Evolutionary conservation across 495 filamentous ascomycete species (phyloP), one percentile per base, ranked within the genome.

Genomic region (Penicillium crystallinum): DNA sequence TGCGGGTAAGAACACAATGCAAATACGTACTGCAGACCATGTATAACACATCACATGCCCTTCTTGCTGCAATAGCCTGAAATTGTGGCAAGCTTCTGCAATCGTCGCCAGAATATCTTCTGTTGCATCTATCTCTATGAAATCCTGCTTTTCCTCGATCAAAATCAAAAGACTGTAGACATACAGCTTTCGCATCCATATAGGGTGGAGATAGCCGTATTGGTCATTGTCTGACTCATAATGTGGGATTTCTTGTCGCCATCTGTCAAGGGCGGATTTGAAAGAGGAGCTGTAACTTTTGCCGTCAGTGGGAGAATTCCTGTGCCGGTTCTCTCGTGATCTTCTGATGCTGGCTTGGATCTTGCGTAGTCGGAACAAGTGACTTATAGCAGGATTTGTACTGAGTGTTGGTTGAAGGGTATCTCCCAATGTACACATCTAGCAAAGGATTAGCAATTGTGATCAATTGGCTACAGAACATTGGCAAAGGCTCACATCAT

Each of bases 21-120:
- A 10, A 3, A 27, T 45, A 57, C 66, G 50, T 52, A 69, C 66
- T 35, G 66, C 64, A 53, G 66, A 67, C 66, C 66, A 69, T 0
- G 66, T 69, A 58, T 62, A 69, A 23, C 66, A 69, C 56, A 67
- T 57, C 12, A 67, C 62, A 49, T 69, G 66, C 9, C 66, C 66
- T 52, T 67, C 64, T 33, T 64, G 62, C 52, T 66, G 66, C 9
- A 69, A 57, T 2, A 53, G 40, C 18, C 64, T 55, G 35, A 61
- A 69, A 34, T 62, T 65, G 6, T 59, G 15, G 46, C 64, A 69
- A 8, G 62, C 64, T 37, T 69, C 64, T 21, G 61, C 62, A 17
- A 67, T 53, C 0, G 64, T 63, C 12, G 60, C 53, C 17, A 69
- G 58, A 9, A 66, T 54, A 10, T 69, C 59, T 34, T 66, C 56